Base-by-base conservation (phyloP, 2,329 filamentous ascomycete species). In the Phialophora macrospora region DNA sequence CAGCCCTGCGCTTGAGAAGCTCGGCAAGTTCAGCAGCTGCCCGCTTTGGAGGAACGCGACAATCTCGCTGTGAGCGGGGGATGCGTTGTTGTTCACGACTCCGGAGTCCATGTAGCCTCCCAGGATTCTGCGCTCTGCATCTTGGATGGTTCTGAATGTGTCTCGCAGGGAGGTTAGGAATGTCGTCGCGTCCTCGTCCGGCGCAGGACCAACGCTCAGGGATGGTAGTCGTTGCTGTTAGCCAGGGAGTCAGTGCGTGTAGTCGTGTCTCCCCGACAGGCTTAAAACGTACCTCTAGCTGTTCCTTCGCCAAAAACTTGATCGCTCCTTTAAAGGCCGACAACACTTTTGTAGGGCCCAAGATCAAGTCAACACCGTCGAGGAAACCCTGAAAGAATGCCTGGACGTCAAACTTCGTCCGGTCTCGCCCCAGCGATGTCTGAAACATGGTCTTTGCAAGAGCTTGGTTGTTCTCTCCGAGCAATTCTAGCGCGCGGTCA, bases 191-290 rank as follows among this genome's bases (percentile, higher is more conserved):
- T 48, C 44, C n/a, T n/a, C 9, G 2, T n/a, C 44, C n/a, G 44
- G 44, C 3, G 17, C 44, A 4, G 44, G 22, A 22, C 44, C 44
- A 17, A 22, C 17, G 44, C 44, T 48, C 22, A 48, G 44, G 17
- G 44, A 48, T n/a, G 44, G 44, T 48, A 48, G 44, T n/a, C 44
- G 44, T 48, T 48, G 44, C 44, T 48, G 44, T 20, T 8, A 48
- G n/a, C 7, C 7, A 22, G 22, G 44, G 22, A 48, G 44, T 48
- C 17, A 48, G 44, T 48, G 17, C 20, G 44, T 1, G n/a, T 48
- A 6, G 17, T 8, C 17, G 22, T 8, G 44, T 22, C 44, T 48
- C 44, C 22, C 44, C 17, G 44, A n/a, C 11, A 22, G 44, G 22
- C 5, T 3, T 48, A 17, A 48, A n/a, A 17, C 44, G 44, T 20